A percentile compares a stretch with the other conserved stretches of the same genome.
phyloP scores from a whole-genome alignment of 2,329 filamentous ascomycete genomes.

The Pleoardoris graminearum region DNA sequence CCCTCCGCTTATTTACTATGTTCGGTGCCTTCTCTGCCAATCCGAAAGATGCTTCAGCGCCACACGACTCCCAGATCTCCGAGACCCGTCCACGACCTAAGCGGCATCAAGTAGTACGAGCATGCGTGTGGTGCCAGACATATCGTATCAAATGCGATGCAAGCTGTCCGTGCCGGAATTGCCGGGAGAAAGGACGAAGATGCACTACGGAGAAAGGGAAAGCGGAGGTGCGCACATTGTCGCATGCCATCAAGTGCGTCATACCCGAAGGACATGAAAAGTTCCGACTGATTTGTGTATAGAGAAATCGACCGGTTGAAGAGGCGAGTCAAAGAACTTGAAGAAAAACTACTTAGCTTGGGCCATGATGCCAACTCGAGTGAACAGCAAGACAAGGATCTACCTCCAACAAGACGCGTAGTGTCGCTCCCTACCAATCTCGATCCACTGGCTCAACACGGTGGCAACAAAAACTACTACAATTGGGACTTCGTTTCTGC shows the following conservation, averaged over 20 bases:
- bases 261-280: neutral
- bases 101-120: slow-evolving; percentile 37
- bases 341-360: slow-evolving; percentile 38
- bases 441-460: slow-evolving; percentile 19
- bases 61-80: too few species aligned
- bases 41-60: too few species aligned
- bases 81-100: too few species aligned
- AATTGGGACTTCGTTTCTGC: slow-evolving; percentile 48
- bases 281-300: slow-evolving; percentile 21
- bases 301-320: slow-evolving; percentile 47
- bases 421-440: slow-evolving; percentile 18
- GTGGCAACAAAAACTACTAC: slow-evolving; percentile 29
- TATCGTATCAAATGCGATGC: slow-evolving; percentile 51
- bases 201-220: slow-evolving; percentile 40
- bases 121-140: slow-evolving; percentile 49
- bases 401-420: neutral
- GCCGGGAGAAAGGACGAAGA: slow-evolving; percentile 39
- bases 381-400: neutral
- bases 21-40: too few species aligned
- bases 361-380: too few species aligned
- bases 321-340: slow-evolving; percentile 38
- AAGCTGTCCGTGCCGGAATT: slow-evolving; percentile 48
- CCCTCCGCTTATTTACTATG: too few species aligned
- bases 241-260: slow-evolving; percentile 32
- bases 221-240: slow-evolving; percentile 23